A percentile compares a stretch with the other conserved stretches of the same genome.
phyloP scores from a whole-genome alignment of 2,329 filamentous ascomycete species.

The Moelleriella libera region DNA sequence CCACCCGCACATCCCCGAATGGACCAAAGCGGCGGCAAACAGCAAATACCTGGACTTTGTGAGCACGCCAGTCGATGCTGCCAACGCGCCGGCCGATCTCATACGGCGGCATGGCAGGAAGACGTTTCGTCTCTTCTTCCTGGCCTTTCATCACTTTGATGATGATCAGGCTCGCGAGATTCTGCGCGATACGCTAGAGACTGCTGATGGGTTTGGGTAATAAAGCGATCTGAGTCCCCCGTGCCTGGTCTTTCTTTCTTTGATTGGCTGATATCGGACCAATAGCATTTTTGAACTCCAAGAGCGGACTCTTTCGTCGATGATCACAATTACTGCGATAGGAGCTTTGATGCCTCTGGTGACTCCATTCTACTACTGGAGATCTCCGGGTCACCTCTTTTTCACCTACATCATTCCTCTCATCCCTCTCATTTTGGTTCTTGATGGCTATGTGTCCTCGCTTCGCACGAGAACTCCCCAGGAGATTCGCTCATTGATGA shows the following conservation, averaged over 20 bases:
- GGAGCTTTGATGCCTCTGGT: slow-evolving; percentile 35
- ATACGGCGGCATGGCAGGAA: slow-evolving; percentile 24
- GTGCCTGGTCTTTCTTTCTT: neutral
- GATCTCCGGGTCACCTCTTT: slow-evolving; percentile 39
- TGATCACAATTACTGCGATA: slow-evolving; percentile 38
- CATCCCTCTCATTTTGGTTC: slow-evolving; percentile 51
- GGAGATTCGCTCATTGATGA: slow-evolving; percentile 48
- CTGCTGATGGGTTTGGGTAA: slow-evolving; percentile 44
- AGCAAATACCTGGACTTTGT: slow-evolving; percentile 47
- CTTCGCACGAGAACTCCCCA: slow-evolving; percentile 51
- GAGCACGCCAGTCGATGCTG: slow-evolving; percentile 48
- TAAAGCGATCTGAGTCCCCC: neutral
- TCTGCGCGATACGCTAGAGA: slow-evolving; percentile 49
- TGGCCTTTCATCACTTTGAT: slow-evolving; percentile 67
- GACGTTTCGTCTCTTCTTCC: slow-evolving; percentile 57
- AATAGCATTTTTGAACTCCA: slow-evolving; percentile 59
- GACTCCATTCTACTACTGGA: slow-evolving; percentile 38
- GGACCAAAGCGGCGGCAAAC: slow-evolving; percentile 35
- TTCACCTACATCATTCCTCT: slow-evolving; percentile 55
- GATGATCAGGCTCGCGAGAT: slow-evolving; percentile 47
- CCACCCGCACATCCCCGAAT: slow-evolving; percentile 47
- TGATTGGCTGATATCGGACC: neutral
- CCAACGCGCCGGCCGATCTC: slow-evolving; percentile 38
- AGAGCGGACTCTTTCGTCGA: slow-evolving; percentile 40
- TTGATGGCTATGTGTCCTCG: slow-evolving; percentile 55